Evolutionary conservation across 2,329 filamentous ascomycete genomes (phyloP).

Genomic region (Hyphodiscus sp.): DNA sequence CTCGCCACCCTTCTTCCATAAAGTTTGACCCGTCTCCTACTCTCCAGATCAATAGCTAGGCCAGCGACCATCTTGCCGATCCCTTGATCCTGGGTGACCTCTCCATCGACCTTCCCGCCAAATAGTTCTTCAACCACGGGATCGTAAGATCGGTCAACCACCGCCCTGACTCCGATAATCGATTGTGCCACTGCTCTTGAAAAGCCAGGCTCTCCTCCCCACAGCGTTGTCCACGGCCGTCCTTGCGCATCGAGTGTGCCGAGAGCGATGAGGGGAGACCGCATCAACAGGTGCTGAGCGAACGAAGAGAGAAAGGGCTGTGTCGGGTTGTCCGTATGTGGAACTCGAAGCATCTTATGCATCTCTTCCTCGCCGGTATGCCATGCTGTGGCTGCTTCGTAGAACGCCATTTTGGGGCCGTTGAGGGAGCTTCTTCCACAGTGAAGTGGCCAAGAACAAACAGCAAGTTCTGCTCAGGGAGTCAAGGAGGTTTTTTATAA

Average conservation of each 20-base stretch:
- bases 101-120: constrained; percentile 39
- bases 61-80: constrained; percentile 51
- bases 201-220: constrained; percentile 69
- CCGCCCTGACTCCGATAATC: constrained; percentile 56
- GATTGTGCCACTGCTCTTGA: constrained; percentile 53
- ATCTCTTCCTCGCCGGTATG: constrained; percentile 62
- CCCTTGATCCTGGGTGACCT: constrained; percentile 31
- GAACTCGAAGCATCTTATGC: constrained; percentile 54
- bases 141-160: constrained; percentile 56
- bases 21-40: constrained; percentile 66
- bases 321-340: constrained; percentile 59
- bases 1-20: constrained; percentile 64
- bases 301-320: constrained; percentile 53
- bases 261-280: constrained; percentile 62
- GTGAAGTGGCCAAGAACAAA: too few relatives aligned
- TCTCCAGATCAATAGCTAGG: constrained; percentile 57
- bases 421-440: background rate
- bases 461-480: too few relatives aligned
- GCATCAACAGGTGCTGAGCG: constrained; percentile 51
- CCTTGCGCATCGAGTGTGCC: constrained; percentile 61
- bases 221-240: constrained; percentile 69
- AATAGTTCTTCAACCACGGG: constrained; percentile 63
- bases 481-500: too few relatives aligned
- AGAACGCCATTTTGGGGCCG: constrained; percentile 27
- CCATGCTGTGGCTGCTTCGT: constrained; percentile 41